Conservation (phyloP, 2,329 filamentous ascomycete species). For the Trichoderma semiorbis region DNA sequence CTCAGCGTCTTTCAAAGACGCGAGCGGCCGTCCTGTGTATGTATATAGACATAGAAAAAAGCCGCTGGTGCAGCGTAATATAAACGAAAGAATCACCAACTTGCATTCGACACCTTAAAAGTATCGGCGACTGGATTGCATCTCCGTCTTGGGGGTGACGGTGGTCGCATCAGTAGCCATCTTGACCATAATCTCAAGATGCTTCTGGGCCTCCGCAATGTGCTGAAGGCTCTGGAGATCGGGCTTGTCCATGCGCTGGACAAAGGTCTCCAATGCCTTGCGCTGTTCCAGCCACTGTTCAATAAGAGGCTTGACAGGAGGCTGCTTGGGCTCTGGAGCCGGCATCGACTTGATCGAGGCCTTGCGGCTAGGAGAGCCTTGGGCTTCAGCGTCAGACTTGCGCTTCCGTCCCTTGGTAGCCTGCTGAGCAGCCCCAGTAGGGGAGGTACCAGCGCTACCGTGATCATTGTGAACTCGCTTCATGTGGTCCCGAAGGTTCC, state of each 20-base stretch:
- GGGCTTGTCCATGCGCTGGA: slow-evolving; percentile 48
- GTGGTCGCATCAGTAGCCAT: slow-evolving; percentile 37
- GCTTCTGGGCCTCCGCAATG: slow-evolving; percentile 49
- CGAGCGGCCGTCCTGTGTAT: neutral
- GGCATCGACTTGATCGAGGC: slow-evolving; percentile 42
- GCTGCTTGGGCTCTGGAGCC: slow-evolving; percentile 32
- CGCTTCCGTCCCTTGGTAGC: slow-evolving; percentile 54
- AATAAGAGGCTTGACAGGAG: slow-evolving; percentile 40
- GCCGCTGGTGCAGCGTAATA: neutral
- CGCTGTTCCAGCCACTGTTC: slow-evolving; percentile 61
- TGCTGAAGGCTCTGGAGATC: slow-evolving; percentile 52
- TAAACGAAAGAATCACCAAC: slow-evolving; percentile 17
- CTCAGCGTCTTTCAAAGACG: neutral
- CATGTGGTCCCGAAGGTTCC: slow-evolving; percentile 98
- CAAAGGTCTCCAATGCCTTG: slow-evolving; percentile 58
- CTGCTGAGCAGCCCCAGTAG: slow-evolving; percentile 32
- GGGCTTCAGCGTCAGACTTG: slow-evolving; percentile 50
- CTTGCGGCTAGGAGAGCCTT: slow-evolving; percentile 45
- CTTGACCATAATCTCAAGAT: slow-evolving; percentile 50
- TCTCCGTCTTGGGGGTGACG: slow-evolving; percentile 25
- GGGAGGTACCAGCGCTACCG: slow-evolving; percentile 42
- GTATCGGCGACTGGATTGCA: slow-evolving; percentile 23
- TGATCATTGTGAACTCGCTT: slow-evolving; percentile 79
- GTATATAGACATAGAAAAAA: slow-evolving; percentile 1
- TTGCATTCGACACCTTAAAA: slow-evolving; percentile 27